These are phyloP conservation scores for Tricladium varicosporioides DNA, from an alignment of 2,329 filamentous ascomycete species.

Conservation along the genomic window DNA sequence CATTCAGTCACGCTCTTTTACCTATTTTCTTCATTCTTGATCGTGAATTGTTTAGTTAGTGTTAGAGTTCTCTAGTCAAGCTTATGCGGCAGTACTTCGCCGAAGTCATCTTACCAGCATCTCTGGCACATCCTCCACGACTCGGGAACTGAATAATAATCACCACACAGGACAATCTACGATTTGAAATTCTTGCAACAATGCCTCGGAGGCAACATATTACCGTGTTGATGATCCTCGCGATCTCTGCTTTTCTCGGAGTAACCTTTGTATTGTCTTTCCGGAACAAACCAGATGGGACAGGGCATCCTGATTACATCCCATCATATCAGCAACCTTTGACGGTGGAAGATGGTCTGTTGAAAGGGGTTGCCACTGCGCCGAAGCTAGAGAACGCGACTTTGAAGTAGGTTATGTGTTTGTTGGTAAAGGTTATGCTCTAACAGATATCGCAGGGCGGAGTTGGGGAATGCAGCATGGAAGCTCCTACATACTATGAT, in stretches of 20 bases:
- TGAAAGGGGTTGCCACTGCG: constrained; percentile 71
- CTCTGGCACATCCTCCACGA: neutral
- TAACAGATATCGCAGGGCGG: constrained; percentile 36
- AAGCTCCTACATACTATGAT: constrained; percentile 71
- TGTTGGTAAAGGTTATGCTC: neutral
- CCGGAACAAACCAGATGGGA: constrained; percentile 18
- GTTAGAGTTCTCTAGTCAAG: neutral
- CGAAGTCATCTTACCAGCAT: neutral
- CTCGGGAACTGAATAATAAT: neutral
- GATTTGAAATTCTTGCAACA: neutral
- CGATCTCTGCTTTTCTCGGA: constrained; percentile 55
- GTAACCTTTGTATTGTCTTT: constrained; percentile 55
- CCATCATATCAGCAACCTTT: constrained; percentile 18
- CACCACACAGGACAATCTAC: neutral
- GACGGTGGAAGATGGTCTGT: constrained; percentile 45
- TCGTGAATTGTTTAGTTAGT: too few species aligned
- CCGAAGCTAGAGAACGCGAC: constrained; percentile 82
- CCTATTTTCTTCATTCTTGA: too few species aligned
- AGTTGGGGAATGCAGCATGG: constrained; percentile 67
- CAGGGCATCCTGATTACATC: constrained; percentile 20
- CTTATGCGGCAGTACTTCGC: neutral
- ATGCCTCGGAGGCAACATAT: constrained; percentile 44
- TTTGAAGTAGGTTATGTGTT: constrained; percentile 55
- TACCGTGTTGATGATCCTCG: constrained; percentile 51
- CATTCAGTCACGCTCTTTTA: too few species aligned